phyloP scores from a whole-genome alignment of 306 rosid genomes.

The Abrus precatorius region DNA sequence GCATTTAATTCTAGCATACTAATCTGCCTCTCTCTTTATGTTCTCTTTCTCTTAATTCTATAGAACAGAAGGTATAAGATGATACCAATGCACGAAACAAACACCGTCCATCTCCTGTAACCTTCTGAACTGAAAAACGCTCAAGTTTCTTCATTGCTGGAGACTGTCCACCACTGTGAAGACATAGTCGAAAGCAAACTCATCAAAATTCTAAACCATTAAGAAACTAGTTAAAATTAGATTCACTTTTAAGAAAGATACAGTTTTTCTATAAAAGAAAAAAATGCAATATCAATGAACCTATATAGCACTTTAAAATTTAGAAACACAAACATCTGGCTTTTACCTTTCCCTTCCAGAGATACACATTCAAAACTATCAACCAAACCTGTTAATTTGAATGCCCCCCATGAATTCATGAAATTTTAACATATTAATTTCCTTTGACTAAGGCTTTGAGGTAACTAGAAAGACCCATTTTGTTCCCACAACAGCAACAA shows the following conservation, averaged over 20 bases:
- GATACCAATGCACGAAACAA: constrained; percentile 91
- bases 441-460: background rate
- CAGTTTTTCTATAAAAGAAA: no score
- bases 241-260: background rate
- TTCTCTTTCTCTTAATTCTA: no score
- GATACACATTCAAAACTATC: constrained; percentile 28
- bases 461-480: constrained; percentile 6
- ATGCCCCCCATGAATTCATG: constrained; percentile 29
- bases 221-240: background rate
- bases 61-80: constrained; percentile 34
- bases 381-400: constrained; percentile 28
- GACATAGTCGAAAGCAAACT: background rate
- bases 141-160: constrained; percentile 76
- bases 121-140: constrained; percentile 72
- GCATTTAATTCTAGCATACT: no score
- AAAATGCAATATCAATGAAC: background rate
- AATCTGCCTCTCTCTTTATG: no score
- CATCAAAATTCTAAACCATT: constrained; percentile 31
- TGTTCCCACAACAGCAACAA: background rate
- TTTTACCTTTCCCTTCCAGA: background rate
- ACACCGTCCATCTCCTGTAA: constrained; percentile 95
- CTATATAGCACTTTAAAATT: background rate
- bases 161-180: constrained; percentile 65
- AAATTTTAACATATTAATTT: background rate
- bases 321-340: constrained; percentile 13